Base-by-base conservation (phyloP, 2,329 filamentous ascomycete genomes). In the Nakataea oryzae region DNA sequence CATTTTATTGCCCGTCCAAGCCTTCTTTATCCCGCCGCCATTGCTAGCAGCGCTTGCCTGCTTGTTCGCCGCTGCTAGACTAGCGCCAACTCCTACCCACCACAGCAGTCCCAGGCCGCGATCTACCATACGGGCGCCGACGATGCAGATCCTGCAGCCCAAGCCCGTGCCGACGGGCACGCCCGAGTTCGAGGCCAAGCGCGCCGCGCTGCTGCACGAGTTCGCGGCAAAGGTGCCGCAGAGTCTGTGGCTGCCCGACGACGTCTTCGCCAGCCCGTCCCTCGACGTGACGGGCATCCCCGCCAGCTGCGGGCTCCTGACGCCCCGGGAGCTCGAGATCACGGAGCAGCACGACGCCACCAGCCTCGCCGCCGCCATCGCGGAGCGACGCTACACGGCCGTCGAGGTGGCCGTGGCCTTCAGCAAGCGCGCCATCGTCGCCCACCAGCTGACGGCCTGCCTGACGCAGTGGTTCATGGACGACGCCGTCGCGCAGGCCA, bases 281-380 rank as follows among this genome's bases (percentile, higher is more conserved):
- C 64, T 65, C 64, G 59, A 72, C 63, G 76, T 76, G 47, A 70
- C 72, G 1, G 61, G 62, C 11, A 64, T 79, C 6, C 76, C 77
- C 13, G 58, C 67, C 28, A 61, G 70, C 60, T 78, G 76, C 59
- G 79, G 79, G 4, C 17, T 63, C 41, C 50, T 65, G 47, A 62
- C 62, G 8, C n/a, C 58, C 13, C 54, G 55, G 8, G 62, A 65
- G 41, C 47, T 63, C 17, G 62, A 65, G 17, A 61, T 65, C 12
- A 63, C 64, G 3, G 58, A 63, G n/a, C 24, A 34, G 9, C 63
- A 62, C 32, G 57, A 28, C n/a, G 56, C 58, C 32, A 59, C 54
- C 9, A 24, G 59, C 11, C 56, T 62, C 9, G 12, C 63, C 6
- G 27, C 11, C 2, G 41, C 57, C 21, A 59, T 64, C 26, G 56